phyloP scores from a whole-genome alignment of 148 eudicot genomes.

The Spergularia marina region DNA sequence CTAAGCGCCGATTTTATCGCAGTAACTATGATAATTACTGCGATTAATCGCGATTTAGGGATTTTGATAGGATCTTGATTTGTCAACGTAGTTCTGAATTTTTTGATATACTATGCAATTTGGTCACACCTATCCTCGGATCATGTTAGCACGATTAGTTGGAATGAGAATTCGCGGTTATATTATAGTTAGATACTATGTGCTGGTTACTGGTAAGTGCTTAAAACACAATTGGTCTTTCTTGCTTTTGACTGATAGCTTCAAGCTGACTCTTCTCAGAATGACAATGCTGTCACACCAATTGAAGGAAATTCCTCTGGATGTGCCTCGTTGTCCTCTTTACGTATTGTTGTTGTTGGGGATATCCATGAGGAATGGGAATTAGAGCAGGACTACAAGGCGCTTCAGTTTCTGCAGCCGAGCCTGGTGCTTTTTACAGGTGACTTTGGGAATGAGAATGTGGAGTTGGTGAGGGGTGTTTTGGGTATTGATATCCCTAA shows the following conservation, averaged over 20 bases:
- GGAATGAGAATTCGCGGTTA: too few relatives aligned
- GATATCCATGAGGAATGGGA: conserved; percentile 79
- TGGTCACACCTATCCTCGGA: too few relatives aligned
- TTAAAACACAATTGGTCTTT: too few relatives aligned
- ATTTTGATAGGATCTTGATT: too few relatives aligned
- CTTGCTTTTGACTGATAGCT: not conserved
- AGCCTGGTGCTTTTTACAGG: conserved; percentile 92
- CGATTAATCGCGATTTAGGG: too few relatives aligned
- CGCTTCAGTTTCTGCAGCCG: conserved; percentile 73
- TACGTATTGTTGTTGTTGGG: conserved; percentile 70
- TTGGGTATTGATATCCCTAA: conserved; percentile 52
- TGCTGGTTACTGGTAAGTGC: too few relatives aligned
- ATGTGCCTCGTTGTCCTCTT: conserved; percentile 42
- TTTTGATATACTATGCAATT: too few relatives aligned
- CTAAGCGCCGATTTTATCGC: too few relatives aligned
- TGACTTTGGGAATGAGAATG: conserved; percentile 86
- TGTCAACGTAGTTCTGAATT: too few relatives aligned
- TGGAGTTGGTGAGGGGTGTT: conserved; percentile 65
- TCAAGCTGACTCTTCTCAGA: not conserved
- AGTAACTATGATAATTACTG: too few relatives aligned
- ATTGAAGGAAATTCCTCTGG: not conserved
- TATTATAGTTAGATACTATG: too few relatives aligned
- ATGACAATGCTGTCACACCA: not conserved
- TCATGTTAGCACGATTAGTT: too few relatives aligned
- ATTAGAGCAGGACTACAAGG: conserved; percentile 58